Percentiles rank a stretch among this genome's conserved stretches.
Conservation (phyloP, 2,329 filamentous ascomycete species). For the Apiospora rasikravindrae region DNA sequence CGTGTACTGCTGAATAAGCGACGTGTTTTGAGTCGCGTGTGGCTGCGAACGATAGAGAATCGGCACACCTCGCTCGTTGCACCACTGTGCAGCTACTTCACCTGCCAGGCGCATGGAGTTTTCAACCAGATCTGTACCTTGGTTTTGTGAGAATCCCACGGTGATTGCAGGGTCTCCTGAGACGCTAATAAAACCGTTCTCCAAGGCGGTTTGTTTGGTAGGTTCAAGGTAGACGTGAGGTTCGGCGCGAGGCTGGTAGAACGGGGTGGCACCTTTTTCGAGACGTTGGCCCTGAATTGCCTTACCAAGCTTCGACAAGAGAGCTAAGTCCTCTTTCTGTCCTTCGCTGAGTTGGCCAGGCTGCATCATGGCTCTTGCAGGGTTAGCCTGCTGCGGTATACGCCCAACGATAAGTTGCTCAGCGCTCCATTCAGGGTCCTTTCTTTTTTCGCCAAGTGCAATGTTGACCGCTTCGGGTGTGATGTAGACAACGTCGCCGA, state of each 20-base stretch:
- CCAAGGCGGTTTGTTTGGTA: conserved; percentile 31
- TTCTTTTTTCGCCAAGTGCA: conserved; percentile 45
- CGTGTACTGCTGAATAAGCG: conserved; percentile 44
- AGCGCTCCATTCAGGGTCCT: conserved; percentile 32
- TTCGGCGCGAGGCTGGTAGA: conserved; percentile 49
- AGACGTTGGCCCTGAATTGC: conserved; percentile 50
- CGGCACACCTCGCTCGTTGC: conserved; percentile 60
- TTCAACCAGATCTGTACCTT: conserved; percentile 47
- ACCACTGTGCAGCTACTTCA: conserved; percentile 67
- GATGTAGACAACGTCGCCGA: conserved; percentile 63
- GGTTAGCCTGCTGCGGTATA: conserved; percentile 29
- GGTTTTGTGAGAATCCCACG: conserved; percentile 39
- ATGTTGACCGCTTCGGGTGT: conserved; percentile 56
- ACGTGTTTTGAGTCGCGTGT: conserved; percentile 44
- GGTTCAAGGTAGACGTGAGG: conserved; percentile 50
- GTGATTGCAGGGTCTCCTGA: conserved; percentile 58
- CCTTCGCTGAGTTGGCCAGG: conserved; percentile 47
- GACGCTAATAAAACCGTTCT: conserved; percentile 39
- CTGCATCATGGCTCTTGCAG: conserved; percentile 50
- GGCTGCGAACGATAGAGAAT: conserved; percentile 62
- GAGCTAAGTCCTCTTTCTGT: conserved; percentile 52
- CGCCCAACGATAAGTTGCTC: conserved; percentile 42
- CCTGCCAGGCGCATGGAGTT: conserved; percentile 66
- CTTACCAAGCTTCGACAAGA: conserved; percentile 53
- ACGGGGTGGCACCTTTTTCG: conserved; percentile 54